Evolutionary conservation across 352 stramenopile species (phyloP).

Genomic region (Phytophthora podocarpi): DNA sequence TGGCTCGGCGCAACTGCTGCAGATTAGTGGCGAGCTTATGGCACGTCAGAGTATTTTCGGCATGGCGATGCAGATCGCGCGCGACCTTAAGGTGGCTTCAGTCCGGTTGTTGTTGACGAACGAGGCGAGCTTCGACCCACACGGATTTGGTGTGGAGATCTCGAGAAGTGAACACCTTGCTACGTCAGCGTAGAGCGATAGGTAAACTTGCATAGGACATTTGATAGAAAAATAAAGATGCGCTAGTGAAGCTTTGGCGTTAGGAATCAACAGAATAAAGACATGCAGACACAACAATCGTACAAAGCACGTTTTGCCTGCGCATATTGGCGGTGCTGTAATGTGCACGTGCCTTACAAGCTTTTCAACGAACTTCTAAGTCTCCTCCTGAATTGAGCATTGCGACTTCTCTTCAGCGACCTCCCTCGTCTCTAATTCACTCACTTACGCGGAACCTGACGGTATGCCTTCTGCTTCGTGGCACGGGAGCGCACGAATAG

Average conservation of each 20-base stretch:
- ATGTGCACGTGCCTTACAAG: no score
- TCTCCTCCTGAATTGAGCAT: background rate
- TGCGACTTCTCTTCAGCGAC: background rate
- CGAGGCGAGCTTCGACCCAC: conserved; percentile 57
- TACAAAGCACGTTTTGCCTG: background rate
- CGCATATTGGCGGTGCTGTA: background rate
- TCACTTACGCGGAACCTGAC: conserved; percentile 39
- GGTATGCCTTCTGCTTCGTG: conserved; percentile 43
- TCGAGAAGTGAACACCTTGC: conserved; percentile 32
- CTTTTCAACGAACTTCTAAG: no score
- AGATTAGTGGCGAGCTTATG: conserved; percentile 86
- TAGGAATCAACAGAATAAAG: conserved; percentile 6
- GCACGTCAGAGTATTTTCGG: conserved; percentile 84
- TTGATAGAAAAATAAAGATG: conserved; percentile 19
- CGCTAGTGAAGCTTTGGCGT: conserved; percentile 1
- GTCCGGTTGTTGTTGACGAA: conserved; percentile 55
- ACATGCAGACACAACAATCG: background rate
- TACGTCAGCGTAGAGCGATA: conserved; percentile 28
- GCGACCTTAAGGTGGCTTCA: conserved; percentile 59
- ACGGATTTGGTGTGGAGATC: conserved; percentile 69
- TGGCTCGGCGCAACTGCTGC: conserved; percentile 59
- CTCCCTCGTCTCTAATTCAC: conserved; percentile 20
- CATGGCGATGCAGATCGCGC: conserved; percentile 77
- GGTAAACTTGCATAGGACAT: conserved; percentile 17
- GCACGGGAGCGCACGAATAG: conserved; percentile 61